Evolutionary conservation across 495 filamentous ascomycete genomes (phyloP).

Genomic region (Penicillium coprophilum): DNA sequence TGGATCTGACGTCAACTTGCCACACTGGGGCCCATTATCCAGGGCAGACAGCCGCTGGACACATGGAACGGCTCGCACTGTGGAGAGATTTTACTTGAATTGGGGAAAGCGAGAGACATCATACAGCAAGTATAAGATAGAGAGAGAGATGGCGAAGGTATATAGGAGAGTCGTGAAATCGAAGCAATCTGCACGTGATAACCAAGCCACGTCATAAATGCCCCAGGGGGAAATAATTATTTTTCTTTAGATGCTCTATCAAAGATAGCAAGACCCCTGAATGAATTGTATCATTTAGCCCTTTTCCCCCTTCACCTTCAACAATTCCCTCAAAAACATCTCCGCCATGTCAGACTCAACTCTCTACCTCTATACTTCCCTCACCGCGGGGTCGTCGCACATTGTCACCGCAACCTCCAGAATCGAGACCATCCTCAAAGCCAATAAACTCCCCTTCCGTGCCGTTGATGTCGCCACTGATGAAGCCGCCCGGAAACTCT

Average conservation of each 20-base stretch:
- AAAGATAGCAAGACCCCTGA: neutral
- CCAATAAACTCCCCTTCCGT: slow-evolving; percentile 89
- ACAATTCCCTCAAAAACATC: neutral
- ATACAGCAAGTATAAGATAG: neutral
- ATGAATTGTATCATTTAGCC: neutral
- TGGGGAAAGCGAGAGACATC: slow-evolving; percentile 7
- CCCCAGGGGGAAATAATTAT: slow-evolving; percentile 10
- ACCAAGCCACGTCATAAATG: slow-evolving; percentile 15
- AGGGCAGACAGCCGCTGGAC: slow-evolving; percentile 1
- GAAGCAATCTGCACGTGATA: slow-evolving; percentile 8
- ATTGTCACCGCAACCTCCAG: slow-evolving; percentile 95
- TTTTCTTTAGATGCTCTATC: slow-evolving; percentile 9
- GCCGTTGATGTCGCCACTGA: slow-evolving; percentile 91
- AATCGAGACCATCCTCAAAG: slow-evolving; percentile 93
- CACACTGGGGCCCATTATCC: slow-evolving; percentile 16
- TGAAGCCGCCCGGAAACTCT: slow-evolving; percentile 85
- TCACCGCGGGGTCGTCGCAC: slow-evolving; percentile 95
- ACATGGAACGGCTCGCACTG: slow-evolving; percentile 7
- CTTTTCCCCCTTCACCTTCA: neutral
- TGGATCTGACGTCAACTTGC: slow-evolving; percentile 30
- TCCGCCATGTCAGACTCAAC: slow-evolving; percentile 61
- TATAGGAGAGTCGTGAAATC: neutral
- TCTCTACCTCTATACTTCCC: slow-evolving; percentile 90
- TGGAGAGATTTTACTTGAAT: slow-evolving; percentile 9
- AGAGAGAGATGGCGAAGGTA: too few species aligned